Evolutionary conservation across 73 alveolate species (phyloP).

Genomic region (Paraurostyla sp.): DNA sequence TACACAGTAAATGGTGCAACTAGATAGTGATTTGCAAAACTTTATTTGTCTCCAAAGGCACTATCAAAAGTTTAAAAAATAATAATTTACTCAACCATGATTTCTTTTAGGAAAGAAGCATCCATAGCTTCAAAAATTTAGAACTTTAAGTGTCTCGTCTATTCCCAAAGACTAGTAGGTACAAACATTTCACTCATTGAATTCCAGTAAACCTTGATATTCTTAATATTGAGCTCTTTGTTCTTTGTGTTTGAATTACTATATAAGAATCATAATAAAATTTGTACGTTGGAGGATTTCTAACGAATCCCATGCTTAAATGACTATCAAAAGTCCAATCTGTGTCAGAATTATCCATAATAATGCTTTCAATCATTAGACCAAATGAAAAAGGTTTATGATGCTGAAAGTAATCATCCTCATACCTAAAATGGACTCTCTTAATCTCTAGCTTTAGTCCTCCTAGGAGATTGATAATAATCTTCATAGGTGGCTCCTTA

Average conservation of each 20-base stretch:
- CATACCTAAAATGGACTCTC: conserved; percentile 75
- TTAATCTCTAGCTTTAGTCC: conserved; percentile 54
- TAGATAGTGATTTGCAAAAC: neutral
- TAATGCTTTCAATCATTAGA: conserved; percentile 44
- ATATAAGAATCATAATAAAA: neutral
- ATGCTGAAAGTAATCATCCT: conserved; percentile 72
- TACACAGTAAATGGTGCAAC: conserved; percentile 29
- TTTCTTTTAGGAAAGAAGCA: conserved; percentile 37
- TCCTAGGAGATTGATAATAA: conserved; percentile 46
- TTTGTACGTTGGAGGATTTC: conserved; percentile 22
- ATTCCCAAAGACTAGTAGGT: conserved; percentile 64
- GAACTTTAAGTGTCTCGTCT: conserved; percentile 35
- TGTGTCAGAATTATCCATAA: conserved; percentile 44
- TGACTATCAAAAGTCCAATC: conserved; percentile 54
- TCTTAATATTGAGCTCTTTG: conserved; percentile 53
- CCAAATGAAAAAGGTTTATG: conserved; percentile 76
- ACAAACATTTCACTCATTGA: conserved; percentile 73
- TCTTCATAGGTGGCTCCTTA: conserved; percentile 64
- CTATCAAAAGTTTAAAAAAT: neutral
- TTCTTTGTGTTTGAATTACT: conserved; percentile 18
- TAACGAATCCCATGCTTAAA: conserved; percentile 5
- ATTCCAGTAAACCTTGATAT: conserved; percentile 73
- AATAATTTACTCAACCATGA: conserved; percentile 55
- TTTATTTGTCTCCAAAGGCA: neutral
- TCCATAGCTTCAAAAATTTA: conserved; percentile 65